Evolutionary conservation across 2,329 filamentous ascomycete genomes (phyloP).

Genomic region (Dothidotthia symphoricarpi): DNA sequence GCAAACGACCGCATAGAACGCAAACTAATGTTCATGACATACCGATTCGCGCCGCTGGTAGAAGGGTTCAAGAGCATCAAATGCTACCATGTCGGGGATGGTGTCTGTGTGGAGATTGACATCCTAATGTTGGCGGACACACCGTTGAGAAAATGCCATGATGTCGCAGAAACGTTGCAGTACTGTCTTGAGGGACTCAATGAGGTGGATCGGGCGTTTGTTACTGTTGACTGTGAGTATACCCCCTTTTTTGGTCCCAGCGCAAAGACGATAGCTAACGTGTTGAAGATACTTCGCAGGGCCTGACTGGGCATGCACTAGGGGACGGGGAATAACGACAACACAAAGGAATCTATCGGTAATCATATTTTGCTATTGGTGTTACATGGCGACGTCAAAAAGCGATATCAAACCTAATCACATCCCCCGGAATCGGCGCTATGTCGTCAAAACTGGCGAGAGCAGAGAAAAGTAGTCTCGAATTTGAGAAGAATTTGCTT

Average conservation of each 20-base stretch:
- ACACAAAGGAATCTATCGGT: too few species aligned
- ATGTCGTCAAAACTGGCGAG: too few species aligned
- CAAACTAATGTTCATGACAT: slow-evolving; percentile 61
- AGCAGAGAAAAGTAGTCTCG: too few species aligned
- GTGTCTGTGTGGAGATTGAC: slow-evolving; percentile 63
- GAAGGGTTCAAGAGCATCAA: slow-evolving; percentile 56
- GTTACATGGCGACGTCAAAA: slow-evolving; percentile 5
- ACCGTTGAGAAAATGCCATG: slow-evolving; percentile 54
- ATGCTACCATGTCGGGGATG: slow-evolving; percentile 62
- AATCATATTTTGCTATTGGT: background rate
- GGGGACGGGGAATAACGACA: slow-evolving; percentile 7
- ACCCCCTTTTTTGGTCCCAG: too few species aligned
- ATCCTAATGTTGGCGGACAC: slow-evolving; percentile 57
- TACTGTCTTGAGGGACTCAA: slow-evolving; percentile 58
- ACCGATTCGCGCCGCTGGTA: slow-evolving; percentile 55
- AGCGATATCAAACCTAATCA: too few species aligned
- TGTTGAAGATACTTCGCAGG: slow-evolving; percentile 21
- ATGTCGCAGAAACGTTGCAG: slow-evolving; percentile 63
- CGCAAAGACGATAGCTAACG: slow-evolving; percentile 7
- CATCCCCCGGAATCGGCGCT: too few species aligned
- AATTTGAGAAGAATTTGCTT: too few species aligned
- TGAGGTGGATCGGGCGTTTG: slow-evolving; percentile 55
- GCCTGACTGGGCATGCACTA: slow-evolving; percentile 24
- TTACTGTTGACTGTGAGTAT: slow-evolving; percentile 51
- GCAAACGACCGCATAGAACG: slow-evolving; percentile 53